Evolutionary conservation across 2,329 filamentous ascomycete species (phyloP).

Genomic region (Neonectria ditissima): DNA sequence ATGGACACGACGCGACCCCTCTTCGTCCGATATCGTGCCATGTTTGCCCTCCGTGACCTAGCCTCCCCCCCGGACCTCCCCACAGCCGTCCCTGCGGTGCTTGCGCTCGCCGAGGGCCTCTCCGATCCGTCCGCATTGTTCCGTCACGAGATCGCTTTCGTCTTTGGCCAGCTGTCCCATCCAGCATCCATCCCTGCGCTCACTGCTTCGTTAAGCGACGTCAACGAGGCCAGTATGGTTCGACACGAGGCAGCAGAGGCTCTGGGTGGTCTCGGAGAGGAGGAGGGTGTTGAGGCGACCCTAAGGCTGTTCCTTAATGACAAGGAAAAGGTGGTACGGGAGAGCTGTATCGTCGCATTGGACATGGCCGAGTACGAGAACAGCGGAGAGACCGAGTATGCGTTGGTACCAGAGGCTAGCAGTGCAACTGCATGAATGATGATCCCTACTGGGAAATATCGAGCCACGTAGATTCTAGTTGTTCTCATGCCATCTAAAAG

Average conservation of each 20-base stretch:
- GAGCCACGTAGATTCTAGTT: conserved; percentile 58
- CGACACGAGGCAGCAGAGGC: conserved; percentile 97
- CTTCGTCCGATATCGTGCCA: conserved; percentile 94
- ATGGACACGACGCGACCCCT: conserved; percentile 84
- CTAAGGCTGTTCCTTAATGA: conserved; percentile 88
- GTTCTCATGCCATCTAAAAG: conserved; percentile 66
- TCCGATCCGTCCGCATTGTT: conserved; percentile 90
- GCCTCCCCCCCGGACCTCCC: conserved; percentile 92
- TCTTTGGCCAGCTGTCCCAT: conserved; percentile 95
- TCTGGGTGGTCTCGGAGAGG: conserved; percentile 91
- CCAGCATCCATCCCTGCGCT: conserved; percentile 96
- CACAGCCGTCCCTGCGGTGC: conserved; percentile 87
- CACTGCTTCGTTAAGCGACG: conserved; percentile 80
- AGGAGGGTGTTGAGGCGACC: conserved; percentile 90
- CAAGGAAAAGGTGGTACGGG: conserved; percentile 90
- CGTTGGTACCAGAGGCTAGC: conserved; percentile 78
- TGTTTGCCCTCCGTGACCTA: conserved; percentile 96
- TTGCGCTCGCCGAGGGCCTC: conserved; percentile 87
- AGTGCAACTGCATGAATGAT: conserved; percentile 54
- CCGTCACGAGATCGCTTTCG: conserved; percentile 97
- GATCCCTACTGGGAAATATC: conserved; percentile 28
- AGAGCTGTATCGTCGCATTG: conserved; percentile 93
- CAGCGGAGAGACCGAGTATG: conserved; percentile 89
- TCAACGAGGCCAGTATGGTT: conserved; percentile 92
- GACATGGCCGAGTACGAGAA: conserved; percentile 99